phyloP scores from a whole-genome alignment of 2,329 filamentous ascomycete species.

The Cytospora paraplurivora region DNA sequence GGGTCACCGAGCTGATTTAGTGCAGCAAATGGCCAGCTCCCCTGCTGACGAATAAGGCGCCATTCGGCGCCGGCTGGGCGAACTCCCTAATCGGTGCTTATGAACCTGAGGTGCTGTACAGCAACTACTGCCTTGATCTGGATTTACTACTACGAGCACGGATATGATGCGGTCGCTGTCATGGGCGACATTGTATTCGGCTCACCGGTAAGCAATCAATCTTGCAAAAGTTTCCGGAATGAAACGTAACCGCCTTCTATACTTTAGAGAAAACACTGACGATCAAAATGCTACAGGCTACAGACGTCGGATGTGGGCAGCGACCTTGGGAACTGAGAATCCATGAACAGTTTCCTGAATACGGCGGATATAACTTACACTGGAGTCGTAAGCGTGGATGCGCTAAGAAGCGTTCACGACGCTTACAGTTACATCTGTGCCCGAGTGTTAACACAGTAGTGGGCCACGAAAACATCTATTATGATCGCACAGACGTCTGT shows the following conservation, averaged over 20 bases:
- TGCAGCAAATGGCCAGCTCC: background rate
- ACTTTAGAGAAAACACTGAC: background rate
- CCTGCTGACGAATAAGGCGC: constrained; percentile 4
- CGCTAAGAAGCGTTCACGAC: constrained; percentile 1
- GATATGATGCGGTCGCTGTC: constrained; percentile 5
- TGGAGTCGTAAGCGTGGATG: constrained; percentile 7
- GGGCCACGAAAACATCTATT: background rate
- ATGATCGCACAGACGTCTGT: background rate
- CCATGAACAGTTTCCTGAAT: constrained; percentile 13
- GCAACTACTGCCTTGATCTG: constrained; percentile 13
- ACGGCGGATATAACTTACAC: constrained; percentile 9
- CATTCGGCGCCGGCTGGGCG: background rate
- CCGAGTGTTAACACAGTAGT: constrained; percentile 9
- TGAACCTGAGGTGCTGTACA: constrained; percentile 12
- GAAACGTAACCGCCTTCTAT: background rate
- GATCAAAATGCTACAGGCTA: background rate
- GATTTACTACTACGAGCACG: constrained; percentile 16
- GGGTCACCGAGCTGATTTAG: background rate
- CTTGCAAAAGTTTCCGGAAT: background rate
- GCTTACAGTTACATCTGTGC: constrained; percentile 9
- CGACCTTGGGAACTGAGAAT: constrained; percentile 9
- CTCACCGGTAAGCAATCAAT: constrained; percentile 6
- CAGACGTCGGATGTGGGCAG: constrained; percentile 16
- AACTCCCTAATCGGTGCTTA: constrained; percentile 6
- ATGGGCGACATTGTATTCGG: constrained; percentile 7